phyloP scores from a whole-genome alignment of 2,329 filamentous ascomycete genomes.

The Trichophyton rubrum region DNA sequence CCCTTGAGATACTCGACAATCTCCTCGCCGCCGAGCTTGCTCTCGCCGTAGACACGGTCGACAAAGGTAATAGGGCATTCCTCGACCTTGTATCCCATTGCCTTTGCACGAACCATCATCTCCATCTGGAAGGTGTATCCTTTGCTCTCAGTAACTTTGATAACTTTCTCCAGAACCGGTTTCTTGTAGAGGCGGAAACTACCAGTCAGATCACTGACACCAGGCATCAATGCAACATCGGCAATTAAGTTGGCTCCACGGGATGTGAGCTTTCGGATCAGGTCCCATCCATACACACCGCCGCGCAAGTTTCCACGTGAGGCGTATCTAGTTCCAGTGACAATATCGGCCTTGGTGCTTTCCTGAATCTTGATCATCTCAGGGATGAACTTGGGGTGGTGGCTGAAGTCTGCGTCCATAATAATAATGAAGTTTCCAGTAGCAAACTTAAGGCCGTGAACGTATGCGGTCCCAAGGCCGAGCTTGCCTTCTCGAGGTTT shows the following conservation, averaged over 20 bases:
- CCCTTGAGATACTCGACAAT: conserved; percentile 94
- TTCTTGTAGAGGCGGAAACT: conserved; percentile 94
- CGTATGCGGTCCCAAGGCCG: conserved; percentile 91
- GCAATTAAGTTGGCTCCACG: conserved; percentile 85
- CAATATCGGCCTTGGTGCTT: conserved; percentile 76
- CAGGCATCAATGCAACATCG: conserved; percentile 82
- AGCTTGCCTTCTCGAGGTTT: conserved; percentile 88
- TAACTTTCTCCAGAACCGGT: conserved; percentile 75
- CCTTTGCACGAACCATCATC: conserved; percentile 95
- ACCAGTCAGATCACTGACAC: conserved; percentile 89
- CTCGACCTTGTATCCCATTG: conserved; percentile 83
- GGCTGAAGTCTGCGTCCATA: conserved; percentile 99
- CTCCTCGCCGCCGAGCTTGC: conserved; percentile 86
- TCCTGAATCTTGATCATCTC: conserved; percentile 79
- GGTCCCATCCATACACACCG: conserved; percentile 92
- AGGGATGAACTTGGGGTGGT: conserved; percentile 98
- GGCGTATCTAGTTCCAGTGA: conserved; percentile 90
- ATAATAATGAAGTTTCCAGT: conserved; percentile 96
- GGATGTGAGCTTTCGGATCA: conserved; percentile 64
- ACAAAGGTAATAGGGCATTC: conserved; percentile 97
- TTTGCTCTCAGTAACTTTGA: conserved; percentile 82
- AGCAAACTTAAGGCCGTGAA: conserved; percentile 80
- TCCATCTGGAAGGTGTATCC: conserved; percentile 99
- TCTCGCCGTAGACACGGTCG: conserved; percentile 87
- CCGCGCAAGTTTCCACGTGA: conserved; percentile 50